A percentile compares a stretch with the other conserved stretches of the same genome.
phyloP scores from a whole-genome alignment of 495 filamentous ascomycete genomes.

The Staphylotrichum tortipilum region DNA sequence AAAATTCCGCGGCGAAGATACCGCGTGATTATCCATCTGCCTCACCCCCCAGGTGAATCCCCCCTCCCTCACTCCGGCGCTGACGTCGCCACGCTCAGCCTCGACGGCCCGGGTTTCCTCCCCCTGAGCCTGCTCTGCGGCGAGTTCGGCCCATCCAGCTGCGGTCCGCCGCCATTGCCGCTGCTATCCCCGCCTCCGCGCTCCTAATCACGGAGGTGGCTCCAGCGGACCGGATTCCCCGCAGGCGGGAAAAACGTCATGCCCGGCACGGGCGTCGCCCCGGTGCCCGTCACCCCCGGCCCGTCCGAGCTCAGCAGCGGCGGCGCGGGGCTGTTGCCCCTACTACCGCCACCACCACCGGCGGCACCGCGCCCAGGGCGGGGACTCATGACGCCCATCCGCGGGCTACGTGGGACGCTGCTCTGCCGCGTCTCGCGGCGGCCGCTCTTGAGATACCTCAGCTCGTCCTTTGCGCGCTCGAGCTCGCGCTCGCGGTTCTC shows the following conservation, averaged over 20 bases:
- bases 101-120: too few relatives aligned
- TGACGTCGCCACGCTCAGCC: too few relatives aligned
- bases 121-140: too few relatives aligned
- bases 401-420: constrained; percentile 42
- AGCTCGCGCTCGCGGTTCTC: constrained; percentile 55
- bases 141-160: too few relatives aligned
- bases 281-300: neutral
- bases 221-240: constrained; percentile 20
- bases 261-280: constrained; percentile 8
- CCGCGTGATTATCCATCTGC: too few relatives aligned
- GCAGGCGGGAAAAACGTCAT: constrained; percentile 19
- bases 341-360: constrained; percentile 30
- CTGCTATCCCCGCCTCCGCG: neutral
- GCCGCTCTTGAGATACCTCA: constrained; percentile 36
- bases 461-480: constrained; percentile 26
- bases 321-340: constrained; percentile 39
- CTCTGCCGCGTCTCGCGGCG: constrained; percentile 42
- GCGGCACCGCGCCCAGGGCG: constrained; percentile 14
- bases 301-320: constrained; percentile 15
- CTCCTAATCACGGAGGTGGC: constrained; percentile 32
- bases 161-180: neutral
- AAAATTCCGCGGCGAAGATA: too few relatives aligned
- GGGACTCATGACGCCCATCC: constrained; percentile 37
- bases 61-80: too few relatives aligned
- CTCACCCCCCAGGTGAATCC: neutral